Evolutionary conservation across 2,329 filamentous ascomycete genomes (phyloP).

Genomic region (Zarea fungicola): DNA sequence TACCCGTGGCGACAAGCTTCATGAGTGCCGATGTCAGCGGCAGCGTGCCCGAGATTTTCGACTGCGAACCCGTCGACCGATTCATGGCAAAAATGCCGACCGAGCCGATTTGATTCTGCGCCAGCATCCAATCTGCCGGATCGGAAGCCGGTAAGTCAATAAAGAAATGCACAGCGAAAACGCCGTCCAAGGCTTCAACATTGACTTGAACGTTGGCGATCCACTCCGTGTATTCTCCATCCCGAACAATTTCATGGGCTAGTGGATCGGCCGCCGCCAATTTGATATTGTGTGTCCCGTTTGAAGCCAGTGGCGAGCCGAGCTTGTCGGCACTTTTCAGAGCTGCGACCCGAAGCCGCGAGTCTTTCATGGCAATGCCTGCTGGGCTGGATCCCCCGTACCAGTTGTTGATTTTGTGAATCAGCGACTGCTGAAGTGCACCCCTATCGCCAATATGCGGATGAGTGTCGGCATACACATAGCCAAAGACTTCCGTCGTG

Average conservation of each 20-base stretch:
- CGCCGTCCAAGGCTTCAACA: conserved; percentile 54
- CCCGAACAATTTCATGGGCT: conserved; percentile 27
- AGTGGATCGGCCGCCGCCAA: conserved; percentile 21
- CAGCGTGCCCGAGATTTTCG: conserved; percentile 42
- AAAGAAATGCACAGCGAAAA: conserved; percentile 63
- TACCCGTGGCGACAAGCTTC: conserved; percentile 33
- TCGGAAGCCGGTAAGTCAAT: conserved; percentile 49
- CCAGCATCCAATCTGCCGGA: conserved; percentile 43
- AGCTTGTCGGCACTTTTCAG: conserved; percentile 16
- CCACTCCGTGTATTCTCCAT: conserved; percentile 56
- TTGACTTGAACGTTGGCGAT: conserved; percentile 59
- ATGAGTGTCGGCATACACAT: conserved; percentile 64
- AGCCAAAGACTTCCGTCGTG: conserved; percentile 59
- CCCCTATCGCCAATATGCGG: conserved; percentile 19
- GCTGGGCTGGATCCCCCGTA: conserved; percentile 30
- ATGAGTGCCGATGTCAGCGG: conserved; percentile 47
- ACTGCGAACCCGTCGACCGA: conserved; percentile 26
- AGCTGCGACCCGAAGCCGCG: not conserved
- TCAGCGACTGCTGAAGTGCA: conserved; percentile 28
- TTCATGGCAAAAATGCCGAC: conserved; percentile 51
- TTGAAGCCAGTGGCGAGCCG: conserved; percentile 10
- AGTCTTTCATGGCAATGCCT: conserved; percentile 10
- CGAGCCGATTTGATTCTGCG: conserved; percentile 55
- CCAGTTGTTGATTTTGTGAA: conserved; percentile 48
- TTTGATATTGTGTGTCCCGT: conserved; percentile 22